Evolutionary conservation across 202 grass and related monocot species (phyloP).

Genomic region (Carex sylvatica): DNA sequence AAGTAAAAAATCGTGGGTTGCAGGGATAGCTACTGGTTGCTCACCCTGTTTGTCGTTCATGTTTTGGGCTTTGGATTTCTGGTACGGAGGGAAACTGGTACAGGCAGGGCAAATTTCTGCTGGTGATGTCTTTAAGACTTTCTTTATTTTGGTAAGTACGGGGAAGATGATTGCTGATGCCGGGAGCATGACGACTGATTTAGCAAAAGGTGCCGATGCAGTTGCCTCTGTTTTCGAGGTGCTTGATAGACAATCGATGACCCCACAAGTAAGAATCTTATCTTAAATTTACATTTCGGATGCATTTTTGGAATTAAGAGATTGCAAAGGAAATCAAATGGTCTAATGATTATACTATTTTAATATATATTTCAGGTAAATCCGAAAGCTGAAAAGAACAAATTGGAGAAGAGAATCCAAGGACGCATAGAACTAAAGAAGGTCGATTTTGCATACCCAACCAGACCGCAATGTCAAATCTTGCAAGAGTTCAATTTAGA

Average conservation of each 20-base stretch:
- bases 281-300: neutral
- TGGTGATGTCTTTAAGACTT: conserved; percentile 96
- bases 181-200: conserved; percentile 96
- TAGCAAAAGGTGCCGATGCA: conserved; percentile 89
- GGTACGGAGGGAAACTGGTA: conserved; percentile 91
- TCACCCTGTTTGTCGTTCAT: conserved; percentile 92
- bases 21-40: conserved; percentile 77
- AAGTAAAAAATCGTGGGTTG: conserved; percentile 92
- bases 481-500: conserved; percentile 90
- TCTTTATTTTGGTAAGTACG: conserved; percentile 97
- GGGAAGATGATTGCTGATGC: conserved; percentile 97
- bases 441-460: conserved; percentile 95
- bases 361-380: conserved; percentile 16
- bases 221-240: conserved; percentile 95
- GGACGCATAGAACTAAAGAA: conserved; percentile 84
- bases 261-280: conserved; percentile 50
- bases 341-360: neutral
- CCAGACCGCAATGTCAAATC: conserved; percentile 75
- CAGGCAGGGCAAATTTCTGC: conserved; percentile 81
- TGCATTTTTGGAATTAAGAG: neutral
- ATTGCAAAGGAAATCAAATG: conserved; percentile 7
- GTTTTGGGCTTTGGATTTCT: conserved; percentile 95
- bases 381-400: conserved; percentile 54
- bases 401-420: conserved; percentile 64
- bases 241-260: conserved; percentile 81